Evolutionary conservation across 2,329 filamentous ascomycete species (phyloP).

Genomic region (Fusarium transvaalense): DNA sequence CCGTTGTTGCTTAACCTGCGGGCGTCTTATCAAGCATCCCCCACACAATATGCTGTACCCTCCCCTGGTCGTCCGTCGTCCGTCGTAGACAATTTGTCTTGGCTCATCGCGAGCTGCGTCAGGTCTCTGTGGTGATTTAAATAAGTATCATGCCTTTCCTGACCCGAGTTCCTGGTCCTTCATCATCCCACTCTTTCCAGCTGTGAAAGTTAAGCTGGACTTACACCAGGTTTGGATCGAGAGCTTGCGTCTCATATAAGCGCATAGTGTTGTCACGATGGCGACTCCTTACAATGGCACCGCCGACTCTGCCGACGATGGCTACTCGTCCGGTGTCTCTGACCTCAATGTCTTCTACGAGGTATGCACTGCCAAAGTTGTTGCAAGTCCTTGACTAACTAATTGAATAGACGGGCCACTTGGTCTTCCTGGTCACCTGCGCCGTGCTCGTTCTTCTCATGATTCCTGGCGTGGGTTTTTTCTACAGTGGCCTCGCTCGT

Average conservation of each 20-base stretch:
- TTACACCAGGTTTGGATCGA: constrained; percentile 19
- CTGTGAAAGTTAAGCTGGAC: constrained; percentile 28
- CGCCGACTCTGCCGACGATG: constrained; percentile 61
- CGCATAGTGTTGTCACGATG: constrained; percentile 43
- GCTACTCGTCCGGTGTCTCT: constrained; percentile 65
- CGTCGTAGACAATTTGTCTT: constrained; percentile 17
- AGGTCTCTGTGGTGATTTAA: constrained; percentile 21
- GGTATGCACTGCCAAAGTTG: constrained; percentile 58
- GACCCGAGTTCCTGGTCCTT: constrained; percentile 29
- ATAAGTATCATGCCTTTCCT: constrained; percentile 40
- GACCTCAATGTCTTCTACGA: constrained; percentile 90
- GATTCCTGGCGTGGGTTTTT: constrained; percentile 94
- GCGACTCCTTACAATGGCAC: constrained; percentile 64
- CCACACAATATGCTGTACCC: constrained; percentile 42
- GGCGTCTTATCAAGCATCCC: constrained; percentile 48
- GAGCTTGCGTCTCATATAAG: constrained; percentile 23
- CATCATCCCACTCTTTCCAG: constrained; percentile 27
- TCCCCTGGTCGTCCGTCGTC: constrained; percentile 31
- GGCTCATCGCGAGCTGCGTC: constrained; percentile 12
- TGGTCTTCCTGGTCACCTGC: constrained; percentile 82
- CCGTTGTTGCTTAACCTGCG: constrained; percentile 33
- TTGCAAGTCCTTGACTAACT: background rate
- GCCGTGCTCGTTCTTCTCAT: constrained; percentile 88
- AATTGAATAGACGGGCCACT: constrained; percentile 77
- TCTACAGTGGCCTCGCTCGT: constrained; percentile 90